phyloP scores from a whole-genome alignment of 345 rosid genomes.

The Trapa bicornis region DNA sequence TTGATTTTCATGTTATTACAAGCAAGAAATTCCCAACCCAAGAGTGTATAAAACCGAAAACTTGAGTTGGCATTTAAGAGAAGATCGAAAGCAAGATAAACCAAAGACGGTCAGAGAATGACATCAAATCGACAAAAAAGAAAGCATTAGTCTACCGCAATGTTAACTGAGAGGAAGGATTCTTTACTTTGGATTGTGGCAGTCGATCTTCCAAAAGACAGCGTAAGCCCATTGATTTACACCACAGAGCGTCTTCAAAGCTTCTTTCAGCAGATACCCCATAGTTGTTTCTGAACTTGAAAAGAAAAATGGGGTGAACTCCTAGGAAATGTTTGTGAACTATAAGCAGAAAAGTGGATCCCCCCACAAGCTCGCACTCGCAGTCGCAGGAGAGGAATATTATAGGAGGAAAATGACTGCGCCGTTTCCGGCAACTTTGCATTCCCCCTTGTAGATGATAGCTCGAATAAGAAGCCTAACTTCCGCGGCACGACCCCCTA shows the following conservation, averaged over 20 bases:
- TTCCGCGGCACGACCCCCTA: constrained; percentile 43
- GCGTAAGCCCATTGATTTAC: constrained; percentile 75
- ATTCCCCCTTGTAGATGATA: neutral
- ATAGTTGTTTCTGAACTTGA: constrained; percentile 16
- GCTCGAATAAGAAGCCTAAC: constrained; percentile 15
- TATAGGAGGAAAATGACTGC: neutral
- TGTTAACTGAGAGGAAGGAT: too few relatives aligned
- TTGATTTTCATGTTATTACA: too few relatives aligned
- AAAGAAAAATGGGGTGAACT: neutral
- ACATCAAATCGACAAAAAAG: neutral
- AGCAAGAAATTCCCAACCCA: too few relatives aligned
- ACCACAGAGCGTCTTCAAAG: constrained; percentile 64
- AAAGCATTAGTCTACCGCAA: neutral
- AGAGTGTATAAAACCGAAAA: neutral
- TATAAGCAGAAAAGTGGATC: too few relatives aligned
- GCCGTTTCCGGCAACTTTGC: constrained; percentile 8
- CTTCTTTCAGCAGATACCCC: constrained; percentile 70
- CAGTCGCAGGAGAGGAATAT: neutral
- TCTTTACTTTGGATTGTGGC: constrained; percentile 70
- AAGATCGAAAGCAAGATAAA: neutral
- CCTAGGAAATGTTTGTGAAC: neutral
- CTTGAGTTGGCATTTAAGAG: neutral
- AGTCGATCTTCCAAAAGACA: constrained; percentile 93
- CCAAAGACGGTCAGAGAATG: neutral
- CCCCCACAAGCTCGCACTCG: neutral